Evolutionary conservation across 2,329 filamentous ascomycete genomes (phyloP).

Genomic region (Aureobasidium namibiae): DNA sequence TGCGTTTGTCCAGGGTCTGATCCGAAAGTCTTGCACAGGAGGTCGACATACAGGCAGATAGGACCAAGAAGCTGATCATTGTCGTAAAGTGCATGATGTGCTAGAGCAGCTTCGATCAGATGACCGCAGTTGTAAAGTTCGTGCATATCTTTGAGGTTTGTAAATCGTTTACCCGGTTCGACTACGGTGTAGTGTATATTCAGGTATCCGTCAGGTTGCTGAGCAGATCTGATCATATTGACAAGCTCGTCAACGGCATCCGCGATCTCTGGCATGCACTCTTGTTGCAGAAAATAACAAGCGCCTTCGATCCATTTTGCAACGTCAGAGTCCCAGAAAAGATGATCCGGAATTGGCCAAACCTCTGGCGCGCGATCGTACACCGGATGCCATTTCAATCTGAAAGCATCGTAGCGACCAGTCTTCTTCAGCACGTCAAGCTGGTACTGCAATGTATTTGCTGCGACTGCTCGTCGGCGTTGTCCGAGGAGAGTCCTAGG

Average conservation of each 20-base stretch:
- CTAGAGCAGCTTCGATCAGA: conserved; percentile 52
- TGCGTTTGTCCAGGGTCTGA: conserved; percentile 41
- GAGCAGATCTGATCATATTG: conserved; percentile 48
- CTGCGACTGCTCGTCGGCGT: conserved; percentile 35
- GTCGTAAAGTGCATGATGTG: conserved; percentile 45
- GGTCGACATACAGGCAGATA: conserved; percentile 46
- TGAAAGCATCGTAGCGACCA: conserved; percentile 48
- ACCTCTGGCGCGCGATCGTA: conserved; percentile 42
- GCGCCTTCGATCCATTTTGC: conserved; percentile 57
- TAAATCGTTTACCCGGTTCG: conserved; percentile 47
- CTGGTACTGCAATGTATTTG: conserved; percentile 42
- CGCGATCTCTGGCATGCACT: conserved; percentile 40
- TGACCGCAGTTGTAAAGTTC: conserved; percentile 57
- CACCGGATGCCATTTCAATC: conserved; percentile 46
- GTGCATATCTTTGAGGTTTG: conserved; percentile 54
- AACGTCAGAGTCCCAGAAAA: conserved; percentile 48
- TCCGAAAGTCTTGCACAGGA: conserved; percentile 46
- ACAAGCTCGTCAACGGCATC: conserved; percentile 49
- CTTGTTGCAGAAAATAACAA: conserved; percentile 45
- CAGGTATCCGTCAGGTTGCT: conserved; percentile 53
- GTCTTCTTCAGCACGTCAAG: conserved; percentile 46
- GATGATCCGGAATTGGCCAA: conserved; percentile 50
- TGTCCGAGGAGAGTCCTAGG: conserved; percentile 28
- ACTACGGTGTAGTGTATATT: conserved; percentile 57
- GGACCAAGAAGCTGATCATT: conserved; percentile 46